Evolutionary conservation across 2,329 filamentous ascomycete species (phyloP), one percentile per base, ranked within the genome.

Genomic region (Lachnellula arida): DNA sequence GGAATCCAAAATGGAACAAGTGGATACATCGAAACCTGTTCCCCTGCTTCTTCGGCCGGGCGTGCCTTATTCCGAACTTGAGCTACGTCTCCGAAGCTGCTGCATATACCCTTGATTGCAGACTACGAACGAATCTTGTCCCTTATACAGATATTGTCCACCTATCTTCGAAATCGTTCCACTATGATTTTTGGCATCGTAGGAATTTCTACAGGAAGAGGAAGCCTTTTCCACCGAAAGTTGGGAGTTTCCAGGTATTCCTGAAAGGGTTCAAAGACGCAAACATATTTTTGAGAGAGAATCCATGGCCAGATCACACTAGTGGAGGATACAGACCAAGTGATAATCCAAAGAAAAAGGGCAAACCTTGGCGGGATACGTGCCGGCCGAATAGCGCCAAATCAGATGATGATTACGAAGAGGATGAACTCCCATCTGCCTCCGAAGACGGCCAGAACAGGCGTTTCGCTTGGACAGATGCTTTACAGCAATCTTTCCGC

Each of bases 1-100:
- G 91, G 64, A 99, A 99, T 70, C 94, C 94, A 5, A 99, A 99
- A 72, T 97, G 93, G 93, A 97, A 95, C 65, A 99, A 99, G 74
- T 99, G 94, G 94, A 92, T 99, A 76, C 94, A 99, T 72, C 82
- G 94, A 61, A 99, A 99, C 71, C 71, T 99, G 62, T 97, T 99
- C 65, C 94, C 94, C 8, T 99, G 95, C 75, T 97, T 90, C 73
- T 99, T 99, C 67, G 94, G 94, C 17, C 81, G 94, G 67, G 92
- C 93, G 46, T 97, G 84, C 68, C 82, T 99, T 53, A 99, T 99
- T 71, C 94, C 94, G 54, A 99, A 99, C 68, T 79, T 99, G 49
- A 97, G 92, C 53, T 99, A 99, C 70, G 91, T 99, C 64, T 97
- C 92, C 66, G 94, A 99, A 77, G 94, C 94, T 17, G 94, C 94